Percentiles rank a stretch among this genome's conserved stretches.
Evolutionary conservation across 2,329 filamentous ascomycete species (phyloP).

Genomic region (Lecanicillium sp.): DNA sequence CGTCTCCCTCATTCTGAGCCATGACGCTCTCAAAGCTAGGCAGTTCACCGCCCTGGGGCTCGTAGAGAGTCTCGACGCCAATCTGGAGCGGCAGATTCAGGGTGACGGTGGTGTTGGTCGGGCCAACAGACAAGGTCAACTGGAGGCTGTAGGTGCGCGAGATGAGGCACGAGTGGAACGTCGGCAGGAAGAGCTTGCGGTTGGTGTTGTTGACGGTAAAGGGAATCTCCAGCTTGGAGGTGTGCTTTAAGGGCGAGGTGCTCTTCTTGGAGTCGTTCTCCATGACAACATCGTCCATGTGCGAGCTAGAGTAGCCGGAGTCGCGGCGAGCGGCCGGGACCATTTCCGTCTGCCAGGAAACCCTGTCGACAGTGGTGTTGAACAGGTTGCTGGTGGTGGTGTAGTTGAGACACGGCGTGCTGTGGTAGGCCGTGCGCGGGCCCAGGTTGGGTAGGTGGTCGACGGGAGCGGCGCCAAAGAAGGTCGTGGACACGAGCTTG

Average conservation of each 20-base stretch:
- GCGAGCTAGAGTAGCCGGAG: constrained; percentile 44
- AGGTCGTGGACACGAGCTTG: constrained; percentile 45
- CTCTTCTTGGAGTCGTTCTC: constrained; percentile 24
- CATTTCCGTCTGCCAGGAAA: constrained; percentile 33
- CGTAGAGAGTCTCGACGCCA: constrained; percentile 30
- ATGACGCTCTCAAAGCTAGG: constrained; percentile 44
- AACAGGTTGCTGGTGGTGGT: constrained; percentile 34
- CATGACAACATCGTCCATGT: constrained; percentile 20
- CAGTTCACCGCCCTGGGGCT: constrained; percentile 25
- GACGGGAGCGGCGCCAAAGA: constrained; percentile 39
- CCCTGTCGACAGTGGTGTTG: constrained; percentile 22
- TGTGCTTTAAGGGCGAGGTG: constrained; percentile 28
- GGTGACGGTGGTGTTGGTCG: constrained; percentile 33
- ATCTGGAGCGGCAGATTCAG: constrained; percentile 44
- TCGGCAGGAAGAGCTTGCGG: constrained; percentile 45
- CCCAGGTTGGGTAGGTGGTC: constrained; percentile 41
- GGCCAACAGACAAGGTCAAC: constrained; percentile 33
- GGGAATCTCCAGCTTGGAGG: constrained; percentile 36
- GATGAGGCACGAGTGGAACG: constrained; percentile 50
- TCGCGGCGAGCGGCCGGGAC: constrained; percentile 32
- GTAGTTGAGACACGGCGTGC: constrained; percentile 37
- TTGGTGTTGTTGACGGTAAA: constrained; percentile 37
- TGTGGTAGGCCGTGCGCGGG: constrained; percentile 29
- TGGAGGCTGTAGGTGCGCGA: constrained; percentile 47
- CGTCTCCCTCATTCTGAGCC: constrained; percentile 30